phyloP scores from a whole-genome alignment of 2,329 filamentous ascomycete species.

The Clarireedia paspali region DNA sequence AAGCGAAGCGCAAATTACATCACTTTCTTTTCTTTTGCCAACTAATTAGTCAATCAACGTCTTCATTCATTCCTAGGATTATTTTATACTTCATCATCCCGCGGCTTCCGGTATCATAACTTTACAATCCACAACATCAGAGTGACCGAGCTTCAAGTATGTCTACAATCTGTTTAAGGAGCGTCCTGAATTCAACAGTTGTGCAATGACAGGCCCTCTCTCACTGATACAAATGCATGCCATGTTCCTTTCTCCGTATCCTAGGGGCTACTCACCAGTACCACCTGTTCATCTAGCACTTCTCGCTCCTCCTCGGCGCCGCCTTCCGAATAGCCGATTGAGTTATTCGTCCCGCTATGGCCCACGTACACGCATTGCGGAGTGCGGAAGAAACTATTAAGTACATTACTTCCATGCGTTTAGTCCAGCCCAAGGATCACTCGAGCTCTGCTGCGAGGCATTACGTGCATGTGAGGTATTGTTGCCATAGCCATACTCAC shows the following conservation, averaged over 20 bases:
- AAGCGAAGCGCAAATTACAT: too few species aligned
- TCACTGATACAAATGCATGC: conserved; percentile 4
- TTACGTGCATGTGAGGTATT: conserved; percentile 25
- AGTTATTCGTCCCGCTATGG: background rate
- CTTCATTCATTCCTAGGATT: background rate
- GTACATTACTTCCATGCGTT: conserved; percentile 23
- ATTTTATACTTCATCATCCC: background rate
- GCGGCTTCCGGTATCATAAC: background rate
- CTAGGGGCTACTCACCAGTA: background rate
- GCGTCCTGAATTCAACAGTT: background rate
- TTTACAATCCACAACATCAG: background rate
- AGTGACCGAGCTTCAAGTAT: too few species aligned
- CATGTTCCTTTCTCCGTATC: background rate
- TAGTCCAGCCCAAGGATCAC: conserved; percentile 64
- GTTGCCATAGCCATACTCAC: conserved; percentile 43
- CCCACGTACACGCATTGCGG: background rate
- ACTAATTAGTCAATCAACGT: background rate
- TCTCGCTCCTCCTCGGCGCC: background rate
- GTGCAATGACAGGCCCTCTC: background rate
- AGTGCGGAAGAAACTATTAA: background rate
- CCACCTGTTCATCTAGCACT: background rate
- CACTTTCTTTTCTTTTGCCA: background rate
- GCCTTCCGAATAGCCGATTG: background rate
- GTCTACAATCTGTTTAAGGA: too few species aligned
- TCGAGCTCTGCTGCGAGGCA: conserved; percentile 26